Evolutionary conservation across 2,329 filamentous ascomycete genomes (phyloP).

Genomic region (Periconia sp.): DNA sequence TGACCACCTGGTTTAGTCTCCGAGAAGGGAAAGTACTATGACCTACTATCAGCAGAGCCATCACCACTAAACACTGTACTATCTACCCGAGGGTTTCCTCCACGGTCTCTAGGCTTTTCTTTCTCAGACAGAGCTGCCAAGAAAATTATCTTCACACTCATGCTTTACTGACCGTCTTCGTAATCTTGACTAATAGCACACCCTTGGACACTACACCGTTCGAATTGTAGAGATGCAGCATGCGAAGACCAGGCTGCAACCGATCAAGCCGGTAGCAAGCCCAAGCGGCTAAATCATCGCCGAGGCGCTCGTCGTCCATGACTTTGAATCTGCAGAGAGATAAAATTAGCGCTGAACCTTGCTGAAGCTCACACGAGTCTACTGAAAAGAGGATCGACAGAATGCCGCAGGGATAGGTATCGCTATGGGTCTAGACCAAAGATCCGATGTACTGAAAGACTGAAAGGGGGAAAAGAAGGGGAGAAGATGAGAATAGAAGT

Average conservation of each 20-base stretch:
- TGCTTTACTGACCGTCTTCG: constrained; percentile 57
- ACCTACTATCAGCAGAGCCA: too few relatives aligned
- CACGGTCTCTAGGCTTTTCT: too few relatives aligned
- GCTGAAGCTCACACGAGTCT: neutral
- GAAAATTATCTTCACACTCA: too few relatives aligned
- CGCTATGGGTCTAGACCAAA: too few relatives aligned
- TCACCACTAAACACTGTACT: too few relatives aligned
- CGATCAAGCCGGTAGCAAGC: constrained; percentile 85
- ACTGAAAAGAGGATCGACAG: neutral
- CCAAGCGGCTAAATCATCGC: constrained; percentile 83
- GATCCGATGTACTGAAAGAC: too few relatives aligned
- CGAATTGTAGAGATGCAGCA: constrained; percentile 76
- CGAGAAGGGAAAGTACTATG: too few relatives aligned
- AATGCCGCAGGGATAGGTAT: neutral
- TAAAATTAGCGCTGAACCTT: neutral
- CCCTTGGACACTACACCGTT: constrained; percentile 71
- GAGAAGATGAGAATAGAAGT: constrained; percentile 8
- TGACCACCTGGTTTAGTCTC: too few relatives aligned
- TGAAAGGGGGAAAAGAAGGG: neutral
- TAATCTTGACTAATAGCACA: constrained; percentile 74
- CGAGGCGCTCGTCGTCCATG: constrained; percentile 80
- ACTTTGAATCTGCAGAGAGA: constrained; percentile 71
- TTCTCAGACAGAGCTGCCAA: too few relatives aligned
- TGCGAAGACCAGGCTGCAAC: constrained; percentile 74
- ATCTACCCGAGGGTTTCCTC: too few relatives aligned